Evolutionary conservation across 768 basidiomycete genomes (phyloP), one percentile per base, ranked within the genome.

Genomic region (Boletus pseudo-olivaceus): DNA sequence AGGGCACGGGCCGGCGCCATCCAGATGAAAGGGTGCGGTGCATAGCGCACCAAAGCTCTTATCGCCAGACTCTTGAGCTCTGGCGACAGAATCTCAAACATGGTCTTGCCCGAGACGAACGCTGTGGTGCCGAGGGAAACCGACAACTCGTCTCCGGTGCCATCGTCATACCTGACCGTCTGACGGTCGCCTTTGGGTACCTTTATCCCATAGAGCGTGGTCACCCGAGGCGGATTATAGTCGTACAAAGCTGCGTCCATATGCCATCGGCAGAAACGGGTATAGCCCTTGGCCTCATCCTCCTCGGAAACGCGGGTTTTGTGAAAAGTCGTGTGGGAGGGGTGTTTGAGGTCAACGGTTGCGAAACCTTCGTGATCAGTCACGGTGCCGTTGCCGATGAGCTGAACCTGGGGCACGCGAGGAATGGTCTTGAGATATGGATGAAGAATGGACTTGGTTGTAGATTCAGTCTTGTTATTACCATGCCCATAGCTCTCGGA

Each of bases 401-500:
- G 83, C 67, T 96, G 93, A 1, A 96, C 93, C 65, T 94, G 90
- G 1, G 90, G 90, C 2, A 88, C 85, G 26, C 86, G 80, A 1
- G 93, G 92, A 56, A 96, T 91, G 35, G 90, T 93, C 77, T 93
- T 94, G 62, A 95, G 81, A 67, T 94, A 88, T 0, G 90, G 90
- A n/a, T n/a, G n/a, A 10, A 93, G 82, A 62, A 94, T 87, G 5
- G 92, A 93, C 63, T 87, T 87, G 62, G 78, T 81, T 19, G 84
- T 83, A 38, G 75, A 72, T 51, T 84, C 81, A 0, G 88, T 91
- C 77, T 91, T 90, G 76, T 91, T 90, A 70, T 92, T 92, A 3
- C 92, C 90, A 62, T 94, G 92, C 0, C 93, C 92, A 62, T 93
- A 93, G 60, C 69, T 68, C 53, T 82, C 76, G 30, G 78, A 72